phyloP scores from a whole-genome alignment of 73 alveolate genomes.

The Effrenium voratum region DNA sequence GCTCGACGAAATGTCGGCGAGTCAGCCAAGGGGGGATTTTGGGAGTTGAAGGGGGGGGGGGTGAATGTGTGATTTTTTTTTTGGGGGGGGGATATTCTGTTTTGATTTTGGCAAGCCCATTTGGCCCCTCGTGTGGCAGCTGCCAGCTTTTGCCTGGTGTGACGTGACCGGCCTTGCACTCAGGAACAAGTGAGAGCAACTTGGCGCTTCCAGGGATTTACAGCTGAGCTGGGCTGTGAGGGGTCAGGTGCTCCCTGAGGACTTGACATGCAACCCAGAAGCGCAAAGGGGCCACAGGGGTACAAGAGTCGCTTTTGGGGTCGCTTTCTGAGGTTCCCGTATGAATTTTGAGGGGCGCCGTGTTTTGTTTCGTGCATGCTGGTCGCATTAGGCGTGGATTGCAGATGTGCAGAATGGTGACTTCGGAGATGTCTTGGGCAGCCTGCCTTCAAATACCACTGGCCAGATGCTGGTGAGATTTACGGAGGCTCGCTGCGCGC shows the following conservation, averaged over 20 bases:
- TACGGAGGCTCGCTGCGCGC: conserved; percentile 5
- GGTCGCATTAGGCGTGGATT: conserved; percentile 19
- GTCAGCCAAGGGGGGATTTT: not conserved
- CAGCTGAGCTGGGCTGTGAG: not conserved
- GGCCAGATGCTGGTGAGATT: conserved; percentile 48
- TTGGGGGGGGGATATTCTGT: too few species aligned
- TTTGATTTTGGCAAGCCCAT: too few species aligned
- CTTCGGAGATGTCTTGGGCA: conserved; percentile 17
- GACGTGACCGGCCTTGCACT: not conserved
- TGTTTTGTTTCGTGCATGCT: not conserved
- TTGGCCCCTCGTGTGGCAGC: too few species aligned
- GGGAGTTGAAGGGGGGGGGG: too few species aligned
- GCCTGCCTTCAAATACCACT: conserved; percentile 34
- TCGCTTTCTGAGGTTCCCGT: not conserved
- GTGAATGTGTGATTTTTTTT: too few species aligned
- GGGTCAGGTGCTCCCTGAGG: not conserved
- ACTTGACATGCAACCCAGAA: not conserved
- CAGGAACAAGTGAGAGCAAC: conserved; percentile 5
- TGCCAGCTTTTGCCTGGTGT: not conserved
- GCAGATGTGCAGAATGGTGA: conserved; percentile 28
- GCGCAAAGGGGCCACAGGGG: not conserved
- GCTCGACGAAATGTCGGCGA: not conserved
- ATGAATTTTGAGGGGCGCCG: not conserved
- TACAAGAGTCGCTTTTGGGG: not conserved
- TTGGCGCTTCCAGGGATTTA: too few species aligned